These are phyloP conservation scores for Vigna trinervia DNA, from an alignment of 306 rosid genomes.

Conservation along the genomic window DNA sequence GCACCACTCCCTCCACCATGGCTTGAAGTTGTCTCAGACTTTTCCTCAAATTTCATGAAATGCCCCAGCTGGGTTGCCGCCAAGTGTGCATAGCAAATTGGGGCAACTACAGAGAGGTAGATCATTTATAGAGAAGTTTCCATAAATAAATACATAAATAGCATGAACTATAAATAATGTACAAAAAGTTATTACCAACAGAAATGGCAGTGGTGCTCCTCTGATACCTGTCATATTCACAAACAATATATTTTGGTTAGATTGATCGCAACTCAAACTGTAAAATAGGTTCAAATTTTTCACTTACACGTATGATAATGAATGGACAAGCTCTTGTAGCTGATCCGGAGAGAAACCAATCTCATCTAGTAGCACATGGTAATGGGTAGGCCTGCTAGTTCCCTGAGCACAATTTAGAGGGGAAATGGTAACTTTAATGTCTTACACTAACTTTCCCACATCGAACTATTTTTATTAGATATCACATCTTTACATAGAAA, in stretches of 20 bases:
- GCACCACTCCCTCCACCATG: constrained; percentile 71
- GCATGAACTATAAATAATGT: neutral
- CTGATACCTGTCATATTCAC: constrained; percentile 71
- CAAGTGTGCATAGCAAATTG: constrained; percentile 89
- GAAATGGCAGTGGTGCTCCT: constrained; percentile 97
- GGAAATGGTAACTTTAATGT: neutral
- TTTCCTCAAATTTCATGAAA: constrained; percentile 81
- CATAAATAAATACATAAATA: neutral
- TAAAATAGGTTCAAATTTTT: constrained; percentile 35
- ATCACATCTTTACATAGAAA: no score
- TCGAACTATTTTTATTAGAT: no score
- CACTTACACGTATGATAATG: constrained; percentile 97
- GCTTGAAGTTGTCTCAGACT: constrained; percentile 86
- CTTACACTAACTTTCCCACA: no score
- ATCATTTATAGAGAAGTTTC: neutral
- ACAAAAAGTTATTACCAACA: constrained; percentile 61
- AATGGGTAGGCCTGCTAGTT: constrained; percentile 94
- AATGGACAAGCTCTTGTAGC: constrained; percentile 91
- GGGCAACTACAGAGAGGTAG: constrained; percentile 67
- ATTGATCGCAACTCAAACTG: neutral
- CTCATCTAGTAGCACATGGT: constrained; percentile 84
- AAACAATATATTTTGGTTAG: neutral
- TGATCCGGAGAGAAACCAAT: constrained; percentile 85
- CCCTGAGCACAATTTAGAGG: constrained; percentile 60
- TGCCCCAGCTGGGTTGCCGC: constrained; percentile 85